phyloP scores from a whole-genome alignment of 2,329 filamentous ascomycete species.

The Aureobasidium melanogenum region DNA sequence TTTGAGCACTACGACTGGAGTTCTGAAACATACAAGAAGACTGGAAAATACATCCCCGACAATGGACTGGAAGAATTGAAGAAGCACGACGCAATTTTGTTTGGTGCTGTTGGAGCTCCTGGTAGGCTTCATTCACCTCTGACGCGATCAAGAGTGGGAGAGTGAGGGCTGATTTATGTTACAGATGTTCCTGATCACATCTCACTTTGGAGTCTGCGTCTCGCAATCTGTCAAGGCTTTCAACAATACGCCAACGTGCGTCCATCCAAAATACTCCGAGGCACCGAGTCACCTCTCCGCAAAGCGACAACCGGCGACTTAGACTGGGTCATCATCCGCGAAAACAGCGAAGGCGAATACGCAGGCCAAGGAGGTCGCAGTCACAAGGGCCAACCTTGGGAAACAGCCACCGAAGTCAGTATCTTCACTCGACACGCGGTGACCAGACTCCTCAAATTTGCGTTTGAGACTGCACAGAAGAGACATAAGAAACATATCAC shows the following conservation, averaged over 20 bases:
- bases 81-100: constrained; percentile 57
- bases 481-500: constrained; percentile 51
- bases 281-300: constrained; percentile 49
- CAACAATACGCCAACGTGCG: constrained; percentile 51
- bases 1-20: constrained; percentile 60
- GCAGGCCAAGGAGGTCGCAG: constrained; percentile 56
- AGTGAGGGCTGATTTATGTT: not conserved
- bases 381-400: constrained; percentile 50
- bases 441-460: constrained; percentile 53
- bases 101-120: constrained; percentile 58
- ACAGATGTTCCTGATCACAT: constrained; percentile 47
- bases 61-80: constrained; percentile 49
- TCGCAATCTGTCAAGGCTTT: constrained; percentile 47
- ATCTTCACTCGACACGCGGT: constrained; percentile 55
- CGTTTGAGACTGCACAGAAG: constrained; percentile 51
- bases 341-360: constrained; percentile 60
- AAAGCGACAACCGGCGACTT: constrained; percentile 48
- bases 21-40: constrained; percentile 56
- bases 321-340: constrained; percentile 58
- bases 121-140: constrained; percentile 24
- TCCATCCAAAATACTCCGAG: constrained; percentile 52
- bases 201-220: constrained; percentile 47
- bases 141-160: not conserved
- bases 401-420: constrained; percentile 53
- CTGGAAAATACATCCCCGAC: constrained; percentile 56